Conservation (phyloP, 177 flowering plant genomes). For the Tripterygium wilfordii region DNA sequence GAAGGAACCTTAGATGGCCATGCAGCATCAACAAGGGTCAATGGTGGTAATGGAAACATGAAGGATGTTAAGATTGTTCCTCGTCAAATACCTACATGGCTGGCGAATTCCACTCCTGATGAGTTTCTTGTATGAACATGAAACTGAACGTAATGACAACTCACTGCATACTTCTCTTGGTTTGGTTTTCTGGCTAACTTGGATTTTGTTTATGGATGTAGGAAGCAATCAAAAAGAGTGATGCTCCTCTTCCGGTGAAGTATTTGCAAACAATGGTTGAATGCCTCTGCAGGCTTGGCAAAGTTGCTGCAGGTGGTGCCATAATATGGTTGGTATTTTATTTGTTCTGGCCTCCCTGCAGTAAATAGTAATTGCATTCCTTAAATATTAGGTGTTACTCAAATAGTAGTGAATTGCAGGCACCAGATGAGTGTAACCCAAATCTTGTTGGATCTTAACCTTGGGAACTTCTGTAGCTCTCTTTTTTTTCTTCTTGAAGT, state of each 20-base stretch:
- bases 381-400: too few relatives aligned
- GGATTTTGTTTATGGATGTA: constrained; percentile 20
- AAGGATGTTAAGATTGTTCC: constrained; percentile 44
- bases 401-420: too few relatives aligned
- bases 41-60: constrained; percentile 49
- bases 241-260: constrained; percentile 86
- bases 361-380: too few relatives aligned
- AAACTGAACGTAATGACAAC: neutral
- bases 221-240: constrained; percentile 89
- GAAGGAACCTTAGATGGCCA: constrained; percentile 48
- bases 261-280: constrained; percentile 96
- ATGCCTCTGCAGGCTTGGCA: constrained; percentile 91
- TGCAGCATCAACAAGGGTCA: constrained; percentile 22
- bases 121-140: constrained; percentile 83
- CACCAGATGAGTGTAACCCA: too few relatives aligned
- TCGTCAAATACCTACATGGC: constrained; percentile 79
- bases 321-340: constrained; percentile 90
- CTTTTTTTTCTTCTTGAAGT: too few relatives aligned
- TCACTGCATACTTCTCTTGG: too few relatives aligned
- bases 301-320: constrained; percentile 99
- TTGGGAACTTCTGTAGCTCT: too few relatives aligned
- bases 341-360: too few relatives aligned
- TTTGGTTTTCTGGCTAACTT: neutral
- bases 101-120: constrained; percentile 77
- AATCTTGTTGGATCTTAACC: too few relatives aligned